Conservation (phyloP, 805 yeast species). For the Ogataea corticis region DNA sequence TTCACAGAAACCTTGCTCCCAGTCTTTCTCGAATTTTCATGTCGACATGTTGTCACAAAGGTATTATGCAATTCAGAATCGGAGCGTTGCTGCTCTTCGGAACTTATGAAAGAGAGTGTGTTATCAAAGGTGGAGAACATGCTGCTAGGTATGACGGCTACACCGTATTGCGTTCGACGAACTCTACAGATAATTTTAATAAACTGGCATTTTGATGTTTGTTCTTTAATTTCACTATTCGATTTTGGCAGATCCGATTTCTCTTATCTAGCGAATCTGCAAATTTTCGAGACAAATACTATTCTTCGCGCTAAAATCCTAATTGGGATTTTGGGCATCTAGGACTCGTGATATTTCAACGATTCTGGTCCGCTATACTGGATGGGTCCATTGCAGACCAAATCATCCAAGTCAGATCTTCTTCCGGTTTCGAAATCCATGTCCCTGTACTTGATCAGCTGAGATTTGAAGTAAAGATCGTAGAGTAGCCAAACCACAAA, state of each 20-base stretch:
- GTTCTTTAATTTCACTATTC: too few species aligned
- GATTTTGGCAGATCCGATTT: too few species aligned
- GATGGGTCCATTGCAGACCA: not conserved
- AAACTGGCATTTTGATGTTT: too few species aligned
- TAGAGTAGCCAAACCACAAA: slow-evolving; percentile 35
- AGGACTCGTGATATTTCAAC: not conserved
- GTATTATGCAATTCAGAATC: not conserved
- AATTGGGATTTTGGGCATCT: not conserved
- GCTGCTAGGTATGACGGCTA: too few species aligned
- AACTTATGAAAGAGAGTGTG: not conserved
- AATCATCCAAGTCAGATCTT: slow-evolving; percentile 31
- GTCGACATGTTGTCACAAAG: not conserved
- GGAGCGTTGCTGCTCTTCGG: not conserved
- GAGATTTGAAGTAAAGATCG: slow-evolving; percentile 18
- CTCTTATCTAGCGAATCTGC: too few species aligned
- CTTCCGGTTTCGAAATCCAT: slow-evolving; percentile 54
- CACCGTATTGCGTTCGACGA: too few species aligned
- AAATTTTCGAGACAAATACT: not conserved
- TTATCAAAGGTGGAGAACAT: not conserved
- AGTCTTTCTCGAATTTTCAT: too few species aligned
- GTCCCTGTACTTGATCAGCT: slow-evolving; percentile 38
- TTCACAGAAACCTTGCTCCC: not conserved
- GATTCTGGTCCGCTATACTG: too few species aligned
- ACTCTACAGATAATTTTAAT: too few species aligned
- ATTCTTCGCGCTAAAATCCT: not conserved